Evolutionary conservation across 208 protist species (phyloP), one percentile per base, ranked within the genome.

Genomic region (Crithidia acanthocephali): DNA sequence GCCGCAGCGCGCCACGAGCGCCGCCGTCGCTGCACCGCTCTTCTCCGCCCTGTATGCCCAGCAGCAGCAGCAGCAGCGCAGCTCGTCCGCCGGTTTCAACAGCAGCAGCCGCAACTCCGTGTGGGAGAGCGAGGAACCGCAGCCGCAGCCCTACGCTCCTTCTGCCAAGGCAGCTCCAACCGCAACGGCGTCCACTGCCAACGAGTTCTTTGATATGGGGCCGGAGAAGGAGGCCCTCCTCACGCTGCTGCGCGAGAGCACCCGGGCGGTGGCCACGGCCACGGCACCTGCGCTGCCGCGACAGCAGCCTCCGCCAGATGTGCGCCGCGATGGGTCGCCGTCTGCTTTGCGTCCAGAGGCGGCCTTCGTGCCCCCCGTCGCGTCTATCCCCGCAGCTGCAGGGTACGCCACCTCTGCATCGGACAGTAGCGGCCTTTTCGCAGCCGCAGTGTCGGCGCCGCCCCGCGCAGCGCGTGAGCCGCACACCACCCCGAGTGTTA

Each of bases 151-250:
- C 37, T 42, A 15, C 6, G 37, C 37, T 42, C 37, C 37, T 42
- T 6, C 37, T 42, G 37, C 37, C 37, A n/a, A n/a, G n/a, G 9
- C 37, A 4, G 23, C 47, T 7, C 47, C 45, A 7, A 40, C n/a
- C n/a, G 9, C 48, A 16, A 16, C 30, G 2, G 62, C 42, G 5
- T n/a, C 35, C 11, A 30, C 52, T 16, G 52, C 18, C 25, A 59
- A 30, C 42, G 57, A 77, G 33, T 86, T 71, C 60, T 86, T 86
- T 27, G 81, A 86, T 47, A 65, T 77, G 53, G 71, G 66, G 4
- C 72, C 81, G 8, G 84, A 86, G 48, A 88, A 92, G 52, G 71
- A 68, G 23, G 71, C 79, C 1, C 69, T 89, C 15, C 80, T 77
- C 28, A 58, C 50, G 9, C 50, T 85, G 30, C 45, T 79, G 65